Percentiles rank a stretch among this genome's conserved stretches.
Evolutionary conservation across 768 basidiomycete genomes (phyloP).

Genomic region (Xerocomus spinulosus): DNA sequence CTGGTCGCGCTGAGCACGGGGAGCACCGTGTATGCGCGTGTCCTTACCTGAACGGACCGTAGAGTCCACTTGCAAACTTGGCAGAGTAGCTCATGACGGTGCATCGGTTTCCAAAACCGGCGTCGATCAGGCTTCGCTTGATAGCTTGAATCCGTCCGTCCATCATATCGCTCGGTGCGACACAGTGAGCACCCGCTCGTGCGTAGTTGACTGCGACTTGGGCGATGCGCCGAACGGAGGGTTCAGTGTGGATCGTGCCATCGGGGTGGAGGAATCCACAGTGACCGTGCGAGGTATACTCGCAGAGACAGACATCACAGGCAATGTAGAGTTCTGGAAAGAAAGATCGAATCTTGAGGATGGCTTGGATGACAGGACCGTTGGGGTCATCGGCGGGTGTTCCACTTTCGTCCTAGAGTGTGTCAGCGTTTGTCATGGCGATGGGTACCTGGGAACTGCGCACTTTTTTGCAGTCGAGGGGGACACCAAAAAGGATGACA

Average conservation of each 20-base stretch:
- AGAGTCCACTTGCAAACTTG: slow-evolving; percentile 92
- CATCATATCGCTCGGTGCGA: slow-evolving; percentile 99
- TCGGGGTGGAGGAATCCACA: slow-evolving; percentile 78
- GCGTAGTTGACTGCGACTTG: slow-evolving; percentile 92
- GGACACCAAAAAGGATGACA: slow-evolving; percentile 94
- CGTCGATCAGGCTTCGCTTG: slow-evolving; percentile 79
- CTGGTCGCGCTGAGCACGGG: slow-evolving; percentile 36
- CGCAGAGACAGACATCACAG: slow-evolving; percentile 97
- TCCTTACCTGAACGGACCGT: slow-evolving; percentile 89
- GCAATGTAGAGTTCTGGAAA: slow-evolving; percentile 89
- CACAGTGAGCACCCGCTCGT: slow-evolving; percentile 92
- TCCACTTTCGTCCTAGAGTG: slow-evolving; percentile 67
- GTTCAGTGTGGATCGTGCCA: slow-evolving; percentile 70
- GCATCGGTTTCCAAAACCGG: slow-evolving; percentile 81
- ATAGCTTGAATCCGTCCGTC: slow-evolving; percentile 90
- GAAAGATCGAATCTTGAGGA: slow-evolving; percentile 66
- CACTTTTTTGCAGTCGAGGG: slow-evolving; percentile 75
- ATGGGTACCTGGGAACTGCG: not conserved
- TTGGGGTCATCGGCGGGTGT: slow-evolving; percentile 84
- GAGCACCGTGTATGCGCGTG: not conserved
- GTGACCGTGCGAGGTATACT: slow-evolving; percentile 98
- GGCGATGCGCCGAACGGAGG: slow-evolving; percentile 84
- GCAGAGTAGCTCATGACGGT: slow-evolving; percentile 96
- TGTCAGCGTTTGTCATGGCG: not conserved
- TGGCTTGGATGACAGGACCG: slow-evolving; percentile 94